A percentile compares a stretch with the other conserved stretches of the same genome.
phyloP scores from a whole-genome alignment of 495 filamentous ascomycete species.

The Penicillium parvum region DNA sequence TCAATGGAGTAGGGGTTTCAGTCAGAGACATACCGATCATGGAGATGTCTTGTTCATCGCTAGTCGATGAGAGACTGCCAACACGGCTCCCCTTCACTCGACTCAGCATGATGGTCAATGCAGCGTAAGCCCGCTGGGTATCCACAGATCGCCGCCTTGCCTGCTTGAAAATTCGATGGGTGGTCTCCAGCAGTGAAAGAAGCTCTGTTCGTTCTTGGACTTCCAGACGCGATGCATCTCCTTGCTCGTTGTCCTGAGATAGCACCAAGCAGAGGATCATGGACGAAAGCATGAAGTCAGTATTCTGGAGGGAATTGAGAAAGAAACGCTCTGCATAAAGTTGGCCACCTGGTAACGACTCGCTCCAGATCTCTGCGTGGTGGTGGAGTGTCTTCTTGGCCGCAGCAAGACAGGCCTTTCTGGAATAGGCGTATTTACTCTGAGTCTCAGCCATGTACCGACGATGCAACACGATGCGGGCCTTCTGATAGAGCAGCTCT shows the following conservation, averaged over 20 bases:
- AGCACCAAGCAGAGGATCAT: slow-evolving; percentile 87
- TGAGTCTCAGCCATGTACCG: slow-evolving; percentile 70
- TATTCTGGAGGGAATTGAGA: slow-evolving; percentile 71
- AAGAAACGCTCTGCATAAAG: slow-evolving; percentile 69
- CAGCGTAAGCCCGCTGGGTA: slow-evolving; percentile 69
- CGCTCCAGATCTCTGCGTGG: slow-evolving; percentile 69
- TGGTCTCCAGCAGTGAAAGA: slow-evolving; percentile 61
- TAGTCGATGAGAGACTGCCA: slow-evolving; percentile 25
- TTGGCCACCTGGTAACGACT: slow-evolving; percentile 68
- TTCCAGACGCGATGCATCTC: neutral
- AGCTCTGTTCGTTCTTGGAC: slow-evolving; percentile 53
- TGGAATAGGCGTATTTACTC: slow-evolving; percentile 72
- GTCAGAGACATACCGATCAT: slow-evolving; percentile 21
- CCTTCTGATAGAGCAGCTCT: slow-evolving; percentile 78
- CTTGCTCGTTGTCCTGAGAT: slow-evolving; percentile 21
- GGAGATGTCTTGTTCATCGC: neutral
- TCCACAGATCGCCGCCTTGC: slow-evolving; percentile 66
- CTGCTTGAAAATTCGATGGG: slow-evolving; percentile 67
- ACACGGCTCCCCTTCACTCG: slow-evolving; percentile 49
- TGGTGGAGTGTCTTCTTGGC: slow-evolving; percentile 71
- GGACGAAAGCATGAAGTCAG: slow-evolving; percentile 80
- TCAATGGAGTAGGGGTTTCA: slow-evolving; percentile 13
- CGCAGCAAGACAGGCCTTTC: slow-evolving; percentile 75
- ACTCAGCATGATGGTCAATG: slow-evolving; percentile 70
- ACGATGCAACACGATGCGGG: slow-evolving; percentile 77